Conservation (phyloP, 108 stramenopile species). For the Stephanodiscus minutulus region DNA sequence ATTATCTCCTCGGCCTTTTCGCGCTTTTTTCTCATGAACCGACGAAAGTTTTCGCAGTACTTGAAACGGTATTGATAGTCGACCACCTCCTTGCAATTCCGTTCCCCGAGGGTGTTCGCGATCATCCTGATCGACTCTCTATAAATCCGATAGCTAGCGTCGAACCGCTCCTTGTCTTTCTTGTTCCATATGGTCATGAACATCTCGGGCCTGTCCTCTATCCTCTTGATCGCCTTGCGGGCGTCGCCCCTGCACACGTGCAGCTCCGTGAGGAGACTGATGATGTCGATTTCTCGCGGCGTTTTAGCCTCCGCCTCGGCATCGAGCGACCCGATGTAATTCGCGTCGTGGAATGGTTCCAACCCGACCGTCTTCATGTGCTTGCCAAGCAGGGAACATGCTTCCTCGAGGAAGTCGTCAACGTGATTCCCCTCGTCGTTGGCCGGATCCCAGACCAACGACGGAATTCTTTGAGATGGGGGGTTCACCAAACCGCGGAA, state of each 20-base stretch:
- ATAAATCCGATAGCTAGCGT: conserved; percentile 72
- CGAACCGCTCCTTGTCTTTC: conserved; percentile 66
- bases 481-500: conserved; percentile 26
- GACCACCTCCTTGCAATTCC: conserved; percentile 69
- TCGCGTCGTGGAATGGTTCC: conserved; percentile 35
- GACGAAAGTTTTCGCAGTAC: conserved; percentile 86
- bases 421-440: conserved; percentile 38
- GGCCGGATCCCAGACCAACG: conserved; percentile 70
- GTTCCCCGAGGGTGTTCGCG: conserved; percentile 45
- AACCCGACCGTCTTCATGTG: conserved; percentile 46
- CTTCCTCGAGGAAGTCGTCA: conserved; percentile 50
- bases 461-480: conserved; percentile 48
- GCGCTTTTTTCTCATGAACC: conserved; percentile 79
- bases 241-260: conserved; percentile 55
- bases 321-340: conserved; percentile 46
- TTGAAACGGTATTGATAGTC: conserved; percentile 91
- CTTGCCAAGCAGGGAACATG: conserved; percentile 48
- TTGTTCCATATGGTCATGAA: conserved; percentile 64
- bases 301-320: conserved; percentile 23
- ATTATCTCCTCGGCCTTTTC: conserved; percentile 79
- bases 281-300: conserved; percentile 62
- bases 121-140: conserved; percentile 75
- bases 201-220: conserved; percentile 43
- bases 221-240: conserved; percentile 48
- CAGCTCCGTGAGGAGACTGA: conserved; percentile 55